Evolutionary conservation across 116 monocot species (phyloP), one percentile per base, ranked within the genome.

Genomic region (Dioscorea cayenensis): DNA sequence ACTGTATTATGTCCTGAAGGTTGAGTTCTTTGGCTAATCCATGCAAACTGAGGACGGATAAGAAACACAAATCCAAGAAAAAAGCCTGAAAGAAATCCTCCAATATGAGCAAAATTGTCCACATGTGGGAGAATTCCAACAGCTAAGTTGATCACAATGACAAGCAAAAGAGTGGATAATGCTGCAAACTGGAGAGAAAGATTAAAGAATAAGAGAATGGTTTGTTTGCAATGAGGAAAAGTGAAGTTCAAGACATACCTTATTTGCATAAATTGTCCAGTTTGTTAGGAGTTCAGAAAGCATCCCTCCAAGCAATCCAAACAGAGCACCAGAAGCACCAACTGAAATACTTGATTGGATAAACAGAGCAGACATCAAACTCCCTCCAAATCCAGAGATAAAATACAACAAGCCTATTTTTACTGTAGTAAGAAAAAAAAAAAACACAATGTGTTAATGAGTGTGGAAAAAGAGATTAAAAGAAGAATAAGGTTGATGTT

Each of bases 301-400:
- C 92, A 92, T 88, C 66, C 65, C 88, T n/a, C 92, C 92, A 0
- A 92, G 82, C 19, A 92, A 76, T 28, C 92, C 92, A 76, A 92
- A 92, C 36, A 92, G 88, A 62, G 92, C 92, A 70, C 92, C 92
- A 25, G 92, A 92, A 77, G 92, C 92, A 52, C 92, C 92, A 66
- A 92, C 89, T 18, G 86, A 86, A 63, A 92, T 88, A 12, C 72
- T 92, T 51, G 88, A 76, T 69, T 84, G 77, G 71, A 86, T 82
- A 73, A 88, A 92, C 23, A 88, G 84, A 59, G 81, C 83, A 64
- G 92, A 92, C 37, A 88, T 19, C 52, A 88, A 64, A 71, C 86
- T 88, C 14, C 92, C 92, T 49, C 92, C 92, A 58, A 92, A 65
- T 60, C 92, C 92, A 67, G 92, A 84, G 18, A 92, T 80, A 16